Base-by-base conservation (phyloP, 2,329 filamentous ascomycete species). In the Dryadomyces quercivorus region DNA sequence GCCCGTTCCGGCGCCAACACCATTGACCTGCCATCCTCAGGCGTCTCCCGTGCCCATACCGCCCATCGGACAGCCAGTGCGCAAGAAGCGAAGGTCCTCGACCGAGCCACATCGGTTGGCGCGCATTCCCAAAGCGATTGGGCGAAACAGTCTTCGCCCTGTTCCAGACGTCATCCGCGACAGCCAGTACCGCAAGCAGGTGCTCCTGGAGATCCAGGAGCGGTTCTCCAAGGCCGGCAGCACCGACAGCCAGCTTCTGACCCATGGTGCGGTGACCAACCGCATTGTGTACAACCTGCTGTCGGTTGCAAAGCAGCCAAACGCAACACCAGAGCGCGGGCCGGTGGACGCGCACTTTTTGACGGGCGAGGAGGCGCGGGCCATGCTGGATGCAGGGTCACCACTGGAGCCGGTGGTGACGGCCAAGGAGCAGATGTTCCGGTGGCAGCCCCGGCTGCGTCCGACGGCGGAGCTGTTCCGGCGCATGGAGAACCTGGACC, bases 401-500 rank as follows among this genome's bases (percentile, higher is more conserved):
- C 58, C 59, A n/a, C 21, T 22, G 12, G 58, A 54, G 45, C 63
- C 63, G 1, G 58, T 64, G 42, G 57, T 64, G 43, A 63, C 63
- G 4, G 51, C 60, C 13, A 57, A 55, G 16, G 62, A 64, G 48
- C 63, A 64, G 52, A 59, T 55, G 51, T 64, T 64, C 52, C 52
- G 36, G 22, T 64, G 63, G 63, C 57, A 53, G n/a, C 47, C 57
- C 9, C 47, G 47, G 15, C 47, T 44, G 48, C 61, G 63, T 6
- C 63, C 63, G 3, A 64, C 63, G 47, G 56, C 52, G 1, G 59
- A 64, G 56, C 57, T 64, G 12, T 64, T 64, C 52, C 57, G 56
- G 10, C 60, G 63, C 18, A 64, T 64, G 61, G 62, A 64, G 56
- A 61, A 63, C 18, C 53, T 64, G n/a, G 60, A 60, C 38, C 58